Percentiles rank a stretch among this genome's conserved stretches.
Conservation (phyloP, 1,284 basidiomycete species). For the Ustilago loliicola region DNA sequence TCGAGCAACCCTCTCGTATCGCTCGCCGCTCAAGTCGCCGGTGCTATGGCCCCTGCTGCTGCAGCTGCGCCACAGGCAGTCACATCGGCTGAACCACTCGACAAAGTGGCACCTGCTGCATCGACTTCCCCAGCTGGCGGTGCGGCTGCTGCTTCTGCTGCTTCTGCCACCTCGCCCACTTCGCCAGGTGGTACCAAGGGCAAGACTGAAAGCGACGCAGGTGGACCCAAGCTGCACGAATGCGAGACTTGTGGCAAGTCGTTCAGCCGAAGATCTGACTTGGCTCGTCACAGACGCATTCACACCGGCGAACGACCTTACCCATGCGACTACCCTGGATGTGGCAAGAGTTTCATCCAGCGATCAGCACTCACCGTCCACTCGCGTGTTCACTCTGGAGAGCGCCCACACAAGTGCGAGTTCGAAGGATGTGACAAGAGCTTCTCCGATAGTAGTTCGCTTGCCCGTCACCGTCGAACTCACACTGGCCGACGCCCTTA, state of each 20-base stretch:
- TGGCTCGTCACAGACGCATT: slow-evolving; percentile 79
- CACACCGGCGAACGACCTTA: slow-evolving; percentile 90
- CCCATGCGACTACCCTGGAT: slow-evolving; percentile 73
- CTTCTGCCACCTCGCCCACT: slow-evolving; percentile 35
- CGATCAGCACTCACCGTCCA: slow-evolving; percentile 82
- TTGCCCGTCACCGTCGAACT: slow-evolving; percentile 79
- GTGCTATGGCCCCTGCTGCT: slow-evolving; percentile 27
- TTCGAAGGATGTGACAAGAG: slow-evolving; percentile 76
- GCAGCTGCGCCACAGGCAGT: slow-evolving; percentile 15
- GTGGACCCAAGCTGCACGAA: slow-evolving; percentile 68
- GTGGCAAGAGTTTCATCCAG: slow-evolving; percentile 70
- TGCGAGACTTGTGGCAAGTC: slow-evolving; percentile 68
- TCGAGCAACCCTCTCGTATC: slow-evolving; percentile 44
- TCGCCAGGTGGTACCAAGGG: slow-evolving; percentile 35
- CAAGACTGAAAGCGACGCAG: slow-evolving; percentile 66
- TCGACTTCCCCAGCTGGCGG: slow-evolving; percentile 12
- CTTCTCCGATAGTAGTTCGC: slow-evolving; percentile 75
- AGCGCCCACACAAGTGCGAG: slow-evolving; percentile 84
- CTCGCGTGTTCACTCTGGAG: slow-evolving; percentile 86
- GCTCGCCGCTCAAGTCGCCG: slow-evolving; percentile 45
- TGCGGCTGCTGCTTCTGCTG: slow-evolving; percentile 18
- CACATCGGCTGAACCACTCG: slow-evolving; percentile 15
- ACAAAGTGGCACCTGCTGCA: slow-evolving; percentile 18
- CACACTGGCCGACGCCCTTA: slow-evolving; percentile 74
- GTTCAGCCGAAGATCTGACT: slow-evolving; percentile 67